Evolutionary conservation across 768 basidiomycete genomes (phyloP).

Genomic region (Lyophyllum atratum): DNA sequence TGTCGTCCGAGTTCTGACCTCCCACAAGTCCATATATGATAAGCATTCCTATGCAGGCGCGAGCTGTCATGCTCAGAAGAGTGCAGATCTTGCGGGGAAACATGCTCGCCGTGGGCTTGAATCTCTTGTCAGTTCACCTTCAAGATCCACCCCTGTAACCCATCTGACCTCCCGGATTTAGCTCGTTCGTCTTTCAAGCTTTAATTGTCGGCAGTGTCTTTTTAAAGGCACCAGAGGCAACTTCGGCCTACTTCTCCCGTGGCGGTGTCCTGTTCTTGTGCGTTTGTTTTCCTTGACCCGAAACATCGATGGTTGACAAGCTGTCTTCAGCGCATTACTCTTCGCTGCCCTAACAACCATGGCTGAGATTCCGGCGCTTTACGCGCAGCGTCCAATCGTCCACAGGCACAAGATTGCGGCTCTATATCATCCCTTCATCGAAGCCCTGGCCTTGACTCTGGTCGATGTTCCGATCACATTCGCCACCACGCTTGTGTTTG

Average conservation of each 20-base stretch:
- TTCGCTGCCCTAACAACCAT: slow-evolving; percentile 13
- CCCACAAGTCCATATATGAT: slow-evolving; percentile 42
- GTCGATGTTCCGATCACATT: slow-evolving; percentile 65
- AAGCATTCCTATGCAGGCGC: slow-evolving; percentile 47
- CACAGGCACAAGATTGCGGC: slow-evolving; percentile 57
- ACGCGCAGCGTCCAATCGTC: slow-evolving; percentile 60
- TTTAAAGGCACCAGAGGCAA: slow-evolving; percentile 53
- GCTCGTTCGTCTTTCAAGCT: slow-evolving; percentile 53
- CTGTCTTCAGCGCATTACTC: slow-evolving; percentile 9
- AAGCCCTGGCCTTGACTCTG: slow-evolving; percentile 51
- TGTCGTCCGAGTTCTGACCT: background rate
- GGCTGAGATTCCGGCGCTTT: slow-evolving; percentile 41
- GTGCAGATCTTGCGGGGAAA: slow-evolving; percentile 47
- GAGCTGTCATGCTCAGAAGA: slow-evolving; percentile 44
- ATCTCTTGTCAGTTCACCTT: slow-evolving; percentile 30
- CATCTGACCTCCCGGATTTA: slow-evolving; percentile 18
- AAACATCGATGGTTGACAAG: slow-evolving; percentile 5
- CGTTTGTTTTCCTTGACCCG: slow-evolving; percentile 20
- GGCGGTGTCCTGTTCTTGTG: slow-evolving; percentile 85
- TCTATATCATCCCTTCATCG: slow-evolving; percentile 43
- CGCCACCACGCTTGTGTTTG: slow-evolving; percentile 45
- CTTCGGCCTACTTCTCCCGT: slow-evolving; percentile 68
- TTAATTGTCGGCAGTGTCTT: slow-evolving; percentile 67
- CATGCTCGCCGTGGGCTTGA: slow-evolving; percentile 36
- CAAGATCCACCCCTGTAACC: slow-evolving; percentile 14